Evolutionary conservation across 2,329 filamentous ascomycete species (phyloP), one percentile per base, ranked within the genome.

Genomic region (Fusarium bulbicola): DNA sequence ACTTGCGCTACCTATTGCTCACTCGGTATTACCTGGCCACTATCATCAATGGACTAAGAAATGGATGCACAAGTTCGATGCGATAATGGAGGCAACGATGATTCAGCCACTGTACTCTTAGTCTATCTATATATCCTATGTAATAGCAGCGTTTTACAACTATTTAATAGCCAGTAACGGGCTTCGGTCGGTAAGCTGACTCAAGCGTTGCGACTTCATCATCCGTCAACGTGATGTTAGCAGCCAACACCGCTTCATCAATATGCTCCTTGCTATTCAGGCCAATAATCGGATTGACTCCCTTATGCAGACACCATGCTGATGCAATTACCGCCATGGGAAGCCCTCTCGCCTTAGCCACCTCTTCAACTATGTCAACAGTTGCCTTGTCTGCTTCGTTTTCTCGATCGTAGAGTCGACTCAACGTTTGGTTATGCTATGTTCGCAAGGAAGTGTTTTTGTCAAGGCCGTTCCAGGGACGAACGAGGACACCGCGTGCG

Each of bases 121-220:
- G 14, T 10, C 5, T 13, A 28, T 28, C 13, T 13, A 16, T 24
- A 13, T 21, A 46, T 24, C 15, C 3, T 34, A 16, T 16, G 15
- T 5, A 10, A n/a, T 1, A 24, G 18, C 3, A 6, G 21, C 1
- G 15, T 18, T 18, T 7, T 2, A 4, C 1, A 7, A 7, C 4
- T 1, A 7, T 15, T 24, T 28, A 54, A n/a, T 28, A 54, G 7
- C 50, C 50, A 6, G 15, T 54, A 10, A 54, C 6, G 0, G 34
- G 3, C 34, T 54, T 54, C 1, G 50, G 50, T 3, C 6, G 20
- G 3, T 54, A 54, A 3, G 7, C 20, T 7, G 50, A 54, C 13
- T 54, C 50, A 28, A 54, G 24, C 7, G 28, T 40, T 0, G 50
- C 14, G 2, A 54, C 20, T 3, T 54, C 50, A 7, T 54, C 34